Conservation (phyloP, 768 basidiomycete species). For the Floccularia luteovirens region DNA sequence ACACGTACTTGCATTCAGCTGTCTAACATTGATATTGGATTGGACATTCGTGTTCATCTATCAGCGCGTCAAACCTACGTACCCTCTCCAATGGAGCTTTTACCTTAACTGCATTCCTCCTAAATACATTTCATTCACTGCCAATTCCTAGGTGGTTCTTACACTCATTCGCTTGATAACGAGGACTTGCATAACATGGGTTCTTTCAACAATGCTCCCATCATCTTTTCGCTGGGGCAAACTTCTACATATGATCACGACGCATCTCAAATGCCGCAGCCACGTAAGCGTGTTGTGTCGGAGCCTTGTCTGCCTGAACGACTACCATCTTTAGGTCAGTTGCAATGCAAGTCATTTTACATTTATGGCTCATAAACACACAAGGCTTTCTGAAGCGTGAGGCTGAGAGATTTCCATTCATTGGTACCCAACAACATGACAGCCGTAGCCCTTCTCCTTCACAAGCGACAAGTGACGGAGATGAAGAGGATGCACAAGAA, state of each 20-base stretch:
- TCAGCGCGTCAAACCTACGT: too few species aligned
- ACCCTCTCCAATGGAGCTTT: too few species aligned
- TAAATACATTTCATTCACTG: too few species aligned
- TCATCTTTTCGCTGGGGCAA: slow-evolving; percentile 25
- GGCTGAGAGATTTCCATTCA: slow-evolving; percentile 51
- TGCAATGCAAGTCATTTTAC: slow-evolving; percentile 5
- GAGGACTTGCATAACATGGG: too few species aligned
- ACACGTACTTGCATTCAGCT: too few species aligned
- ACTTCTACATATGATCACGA: slow-evolving; percentile 12
- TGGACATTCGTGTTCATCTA: too few species aligned
- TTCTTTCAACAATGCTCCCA: slow-evolving; percentile 50
- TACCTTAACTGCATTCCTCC: too few species aligned
- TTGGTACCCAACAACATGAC: slow-evolving; percentile 48
- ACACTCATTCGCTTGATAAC: too few species aligned
- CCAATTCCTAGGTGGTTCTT: too few species aligned
- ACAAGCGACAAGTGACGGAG: slow-evolving; percentile 11
- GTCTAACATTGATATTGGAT: too few species aligned
- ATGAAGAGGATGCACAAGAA: slow-evolving; percentile 12
- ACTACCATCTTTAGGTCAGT: slow-evolving; percentile 59
- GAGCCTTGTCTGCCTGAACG: slow-evolving; percentile 59
- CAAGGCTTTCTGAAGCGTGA: slow-evolving; percentile 69
- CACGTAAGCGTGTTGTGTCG: slow-evolving; percentile 34
- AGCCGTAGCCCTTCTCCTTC: slow-evolving; percentile 5
- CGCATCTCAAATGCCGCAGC: slow-evolving; percentile 6
- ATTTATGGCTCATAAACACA: slow-evolving; percentile 13